Conservation (phyloP, 1,139 yeast genomes). For the Geotrichum aggregatum region DNA sequence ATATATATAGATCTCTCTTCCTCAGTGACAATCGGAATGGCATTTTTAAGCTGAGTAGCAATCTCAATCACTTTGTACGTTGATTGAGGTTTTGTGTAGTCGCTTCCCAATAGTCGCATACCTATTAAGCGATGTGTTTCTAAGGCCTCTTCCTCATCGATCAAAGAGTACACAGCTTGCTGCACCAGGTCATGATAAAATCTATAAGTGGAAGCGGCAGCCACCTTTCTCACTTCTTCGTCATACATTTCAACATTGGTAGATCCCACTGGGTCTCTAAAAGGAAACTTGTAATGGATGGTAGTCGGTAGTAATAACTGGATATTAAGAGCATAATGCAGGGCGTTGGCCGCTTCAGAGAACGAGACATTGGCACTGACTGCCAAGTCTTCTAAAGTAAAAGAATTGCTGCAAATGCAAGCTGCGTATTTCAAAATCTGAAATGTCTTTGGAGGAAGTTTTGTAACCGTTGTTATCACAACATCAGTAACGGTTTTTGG, state of each 20-base stretch:
- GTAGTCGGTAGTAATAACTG: slow-evolving; percentile 44
- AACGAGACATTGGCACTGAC: slow-evolving; percentile 42
- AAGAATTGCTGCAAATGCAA: slow-evolving; percentile 44
- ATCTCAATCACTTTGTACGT: slow-evolving; percentile 32
- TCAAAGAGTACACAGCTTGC: slow-evolving; percentile 39
- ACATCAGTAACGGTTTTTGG: slow-evolving; percentile 31
- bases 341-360: slow-evolving; percentile 35
- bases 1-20: slow-evolving; percentile 29
- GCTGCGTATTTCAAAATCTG: slow-evolving; percentile 46
- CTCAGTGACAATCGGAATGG: slow-evolving; percentile 31
- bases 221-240: slow-evolving; percentile 41
- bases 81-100: slow-evolving; percentile 26
- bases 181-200: slow-evolving; percentile 40
- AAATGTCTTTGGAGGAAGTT: slow-evolving; percentile 29
- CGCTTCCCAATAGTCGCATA: slow-evolving; percentile 39
- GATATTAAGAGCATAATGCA: slow-evolving; percentile 41
- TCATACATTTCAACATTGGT: slow-evolving; percentile 43
- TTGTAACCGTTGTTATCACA: slow-evolving; percentile 29
- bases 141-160: slow-evolving; percentile 35
- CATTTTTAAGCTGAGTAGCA: slow-evolving; percentile 32
- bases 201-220: slow-evolving; percentile 40
- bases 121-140: slow-evolving; percentile 46
- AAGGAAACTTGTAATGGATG: slow-evolving; percentile 49
- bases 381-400: slow-evolving; percentile 45
- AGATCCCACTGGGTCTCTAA: slow-evolving; percentile 40